Base-by-base conservation (phyloP, 2,329 filamentous ascomycete genomes). In the Chrysoporthe austroafricana region DNA sequence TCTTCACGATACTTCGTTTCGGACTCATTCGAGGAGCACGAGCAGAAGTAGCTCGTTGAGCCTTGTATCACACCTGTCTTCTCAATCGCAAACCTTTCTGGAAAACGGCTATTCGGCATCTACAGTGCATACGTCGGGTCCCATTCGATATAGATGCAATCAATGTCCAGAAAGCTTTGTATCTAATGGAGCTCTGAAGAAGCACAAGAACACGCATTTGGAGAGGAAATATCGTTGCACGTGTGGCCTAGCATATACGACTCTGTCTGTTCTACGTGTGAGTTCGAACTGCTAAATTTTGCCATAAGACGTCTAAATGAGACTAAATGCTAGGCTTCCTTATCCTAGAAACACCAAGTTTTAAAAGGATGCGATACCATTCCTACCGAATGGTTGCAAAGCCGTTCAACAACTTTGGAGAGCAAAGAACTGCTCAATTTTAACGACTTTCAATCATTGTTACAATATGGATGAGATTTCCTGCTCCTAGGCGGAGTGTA, bases 241-340 rank as follows among this genome's bases (percentile, higher is more conserved):
- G 9, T 60, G 57, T 44, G 57, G 57, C 36, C 39, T 60, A 16
- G n/a, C 57, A 26, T 60, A 60, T 44, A 60, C 57, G n/a, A 32
- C 39, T 26, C 7, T 26, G 57, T 60, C 57, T 7, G 57, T 60
- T 21, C 42, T 60, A 4, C 36, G 57, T 21, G 57, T 60, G 21
- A 60, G 57, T 26, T 32, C 21, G 8, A 8, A 14, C 36, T 39
- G 11, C 57, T 11, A 26, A 3, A 42, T 42, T 7, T 39, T 9
- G 3, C 32, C 21, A 54, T 2, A 9, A 54, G 21, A 9, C 11
- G n/a, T 6, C 50, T 26, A 32, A 21, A 8, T 26, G 4, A 7
- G 50, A 34, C 26, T 32, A 13, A 3, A 32, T 16, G 50, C 50
- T 54, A 13, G 32, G 26, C 7, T 2, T 18, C 16, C 48, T 54